Conservation (phyloP, 2,329 filamentous ascomycete species). For the Periconia digitata region DNA sequence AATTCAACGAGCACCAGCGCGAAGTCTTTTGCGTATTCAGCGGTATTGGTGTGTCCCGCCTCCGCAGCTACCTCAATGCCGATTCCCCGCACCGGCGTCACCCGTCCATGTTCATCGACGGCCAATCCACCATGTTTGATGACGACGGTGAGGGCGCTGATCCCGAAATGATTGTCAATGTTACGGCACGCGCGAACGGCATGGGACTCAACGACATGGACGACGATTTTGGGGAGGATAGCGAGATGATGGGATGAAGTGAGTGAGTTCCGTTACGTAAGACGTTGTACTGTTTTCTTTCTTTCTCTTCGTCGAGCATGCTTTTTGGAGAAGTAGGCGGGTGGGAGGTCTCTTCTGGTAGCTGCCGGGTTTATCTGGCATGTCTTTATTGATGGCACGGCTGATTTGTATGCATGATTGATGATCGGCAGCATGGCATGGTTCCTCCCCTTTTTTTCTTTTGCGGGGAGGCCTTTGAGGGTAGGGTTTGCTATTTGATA, state of each 20-base stretch:
- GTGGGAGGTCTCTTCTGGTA: too few species aligned
- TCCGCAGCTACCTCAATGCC: constrained; percentile 76
- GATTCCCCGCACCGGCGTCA: constrained; percentile 22
- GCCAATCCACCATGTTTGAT: constrained; percentile 28
- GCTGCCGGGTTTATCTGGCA: too few species aligned
- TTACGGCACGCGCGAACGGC: constrained; percentile 38
- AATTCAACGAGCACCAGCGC: constrained; percentile 94
- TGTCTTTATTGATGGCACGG: too few species aligned
- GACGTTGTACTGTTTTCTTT: constrained; percentile 19
- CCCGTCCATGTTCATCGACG: constrained; percentile 25
- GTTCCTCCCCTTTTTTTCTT: background rate
- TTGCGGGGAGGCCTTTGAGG: too few species aligned
- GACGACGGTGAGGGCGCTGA: constrained; percentile 32
- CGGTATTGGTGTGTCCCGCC: constrained; percentile 74
- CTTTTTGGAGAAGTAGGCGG: too few species aligned
- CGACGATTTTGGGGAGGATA: constrained; percentile 49
- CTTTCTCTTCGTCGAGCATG: too few species aligned
- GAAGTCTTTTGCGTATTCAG: constrained; percentile 98
- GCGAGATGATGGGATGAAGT: constrained; percentile 47
- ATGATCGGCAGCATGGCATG: background rate
- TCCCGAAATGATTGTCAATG: constrained; percentile 36
- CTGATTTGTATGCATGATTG: background rate
- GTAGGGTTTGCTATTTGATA: too few species aligned
- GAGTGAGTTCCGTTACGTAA: too few species aligned
- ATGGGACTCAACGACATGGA: constrained; percentile 46